Conservation (phyloP, 2,329 filamentous ascomycete species). For the Calcarisporium arbuscula region DNA sequence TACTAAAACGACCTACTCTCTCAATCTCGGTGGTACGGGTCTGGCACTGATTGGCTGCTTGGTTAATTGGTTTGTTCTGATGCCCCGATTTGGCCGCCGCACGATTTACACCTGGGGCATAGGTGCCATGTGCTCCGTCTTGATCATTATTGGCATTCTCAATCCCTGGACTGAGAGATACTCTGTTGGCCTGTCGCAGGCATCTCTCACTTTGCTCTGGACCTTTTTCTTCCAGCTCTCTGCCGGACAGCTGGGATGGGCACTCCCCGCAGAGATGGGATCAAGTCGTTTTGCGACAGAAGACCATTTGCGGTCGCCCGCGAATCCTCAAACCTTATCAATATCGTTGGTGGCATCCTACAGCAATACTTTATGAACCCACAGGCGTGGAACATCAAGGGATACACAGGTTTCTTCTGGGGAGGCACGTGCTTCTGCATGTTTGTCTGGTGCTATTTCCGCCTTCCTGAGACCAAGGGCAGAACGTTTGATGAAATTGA, state of each 20-base stretch:
- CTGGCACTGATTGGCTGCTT: conserved; percentile 38
- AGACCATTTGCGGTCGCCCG: conserved; percentile 26
- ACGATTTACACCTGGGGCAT: conserved; percentile 39
- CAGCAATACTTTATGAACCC: conserved; percentile 26
- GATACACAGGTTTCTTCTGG: conserved; percentile 26
- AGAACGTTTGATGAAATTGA: conserved; percentile 25
- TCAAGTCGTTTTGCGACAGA: conserved; percentile 24
- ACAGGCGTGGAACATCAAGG: conserved; percentile 23
- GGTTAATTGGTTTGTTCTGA: conserved; percentile 34
- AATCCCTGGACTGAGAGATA: conserved; percentile 23
- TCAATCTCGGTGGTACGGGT: conserved; percentile 31
- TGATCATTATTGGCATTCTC: conserved; percentile 36
- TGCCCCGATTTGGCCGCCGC: conserved; percentile 36
- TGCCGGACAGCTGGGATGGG: conserved; percentile 29
- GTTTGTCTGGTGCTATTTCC: conserved; percentile 19
- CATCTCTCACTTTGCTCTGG: conserved; percentile 26
- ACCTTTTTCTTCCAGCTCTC: conserved; percentile 29
- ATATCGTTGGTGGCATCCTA: conserved; percentile 18
- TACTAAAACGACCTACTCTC: conserved; percentile 20
- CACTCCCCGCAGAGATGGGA: conserved; percentile 24
- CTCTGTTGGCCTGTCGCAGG: conserved; percentile 25
- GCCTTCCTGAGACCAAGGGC: conserved; percentile 22
- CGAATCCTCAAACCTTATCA: conserved; percentile 18
- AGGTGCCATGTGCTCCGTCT: conserved; percentile 27
- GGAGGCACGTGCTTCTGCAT: conserved; percentile 17